These are phyloP conservation scores for Coemansia sp. DNA, from an alignment of 192 early-diverging fungal genomes.

Conservation along the genomic window DNA sequence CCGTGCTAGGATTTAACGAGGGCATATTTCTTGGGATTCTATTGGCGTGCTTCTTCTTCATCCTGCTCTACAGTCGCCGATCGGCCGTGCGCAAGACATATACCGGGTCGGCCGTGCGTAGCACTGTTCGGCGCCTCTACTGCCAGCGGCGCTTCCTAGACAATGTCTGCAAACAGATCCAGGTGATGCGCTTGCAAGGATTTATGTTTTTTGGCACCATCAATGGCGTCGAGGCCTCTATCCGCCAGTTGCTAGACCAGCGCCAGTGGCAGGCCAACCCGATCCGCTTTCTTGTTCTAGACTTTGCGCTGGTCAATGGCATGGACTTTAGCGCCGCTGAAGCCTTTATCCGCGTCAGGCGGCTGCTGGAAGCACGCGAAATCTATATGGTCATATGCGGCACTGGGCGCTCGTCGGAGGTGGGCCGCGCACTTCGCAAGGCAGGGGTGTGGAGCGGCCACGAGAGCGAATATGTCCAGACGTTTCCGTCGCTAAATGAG, in stretches of 20 bases:
- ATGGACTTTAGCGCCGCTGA: conserved; percentile 91
- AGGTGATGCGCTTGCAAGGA: conserved; percentile 86
- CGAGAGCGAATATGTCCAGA: conserved; percentile 61
- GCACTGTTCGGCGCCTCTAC: conserved; percentile 85
- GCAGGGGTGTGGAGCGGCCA: conserved; percentile 65
- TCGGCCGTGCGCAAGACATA: conserved; percentile 65
- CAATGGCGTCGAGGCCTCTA: conserved; percentile 72
- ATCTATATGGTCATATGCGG: conserved; percentile 85
- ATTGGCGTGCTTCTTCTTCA: conserved; percentile 94
- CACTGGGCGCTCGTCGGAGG: conserved; percentile 61
- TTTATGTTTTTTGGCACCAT: conserved; percentile 98
- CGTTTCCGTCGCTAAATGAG: conserved; percentile 79
- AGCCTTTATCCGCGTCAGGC: conserved; percentile 81
- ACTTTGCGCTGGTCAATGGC: conserved; percentile 81
- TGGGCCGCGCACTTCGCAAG: conserved; percentile 64
- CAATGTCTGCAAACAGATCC: conserved; percentile 80
- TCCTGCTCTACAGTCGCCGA: conserved; percentile 69
- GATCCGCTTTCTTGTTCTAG: conserved; percentile 86
- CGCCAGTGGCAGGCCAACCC: conserved; percentile 67
- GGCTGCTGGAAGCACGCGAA: conserved; percentile 63
- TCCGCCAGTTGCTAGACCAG: conserved; percentile 62
- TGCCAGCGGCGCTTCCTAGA: conserved; percentile 85
- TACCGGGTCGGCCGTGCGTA: conserved; percentile 68
- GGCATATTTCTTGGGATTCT: conserved; percentile 93
- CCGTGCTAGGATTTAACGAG: conserved; percentile 90